Evolutionary conservation across 768 basidiomycete species (phyloP), one percentile per base, ranked within the genome.

Genomic region (Baorangia bicolor): DNA sequence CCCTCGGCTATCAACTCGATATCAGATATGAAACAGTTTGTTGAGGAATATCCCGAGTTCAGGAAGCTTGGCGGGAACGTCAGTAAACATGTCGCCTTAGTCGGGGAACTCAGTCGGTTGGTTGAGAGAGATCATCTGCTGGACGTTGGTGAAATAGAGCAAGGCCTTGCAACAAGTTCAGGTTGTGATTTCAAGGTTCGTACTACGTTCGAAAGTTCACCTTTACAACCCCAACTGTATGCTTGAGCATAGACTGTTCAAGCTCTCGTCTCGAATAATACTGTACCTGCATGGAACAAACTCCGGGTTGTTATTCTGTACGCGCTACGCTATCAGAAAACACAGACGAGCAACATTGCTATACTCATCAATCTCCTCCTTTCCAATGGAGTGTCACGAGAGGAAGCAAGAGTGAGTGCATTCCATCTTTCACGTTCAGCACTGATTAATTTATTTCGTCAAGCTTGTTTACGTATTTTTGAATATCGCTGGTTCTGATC

Each of bases 41-140:
- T 99, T 2, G 97, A 99, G 69, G 95, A 98, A 64, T 99, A 96
- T 73, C 97, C 97, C 1, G 97, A 99, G 72, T 98, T 98, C 67
- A 81, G 88, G 62, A 95, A 95, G 69, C 80, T 99, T 30, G 94
- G 97, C 1, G 95, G 95, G 10, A 99, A 99, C 69, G 97, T 99
- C 30, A 96, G 93, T 76, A 99, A 98, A 73, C 97, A 98, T 65
- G 97, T 98, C 21, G 92, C 96, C 8, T 74, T 99, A 23, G 97
- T 99, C 0, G 96, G 97, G 13, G 97, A 99, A 69, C 79, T 99
- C 57, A 96, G 94, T 66, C 79, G 96, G 56, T 73, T 98, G 43
- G 94, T 98, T 16, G 90, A 85, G 49, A 77, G 85, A 56, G 89
- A 95, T 65, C 91, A 88, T 66, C 74, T 98, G 42, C 75, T 99